phyloP scores from a whole-genome alignment of 2,329 filamentous ascomycete species.

The Apiospora arundinis region DNA sequence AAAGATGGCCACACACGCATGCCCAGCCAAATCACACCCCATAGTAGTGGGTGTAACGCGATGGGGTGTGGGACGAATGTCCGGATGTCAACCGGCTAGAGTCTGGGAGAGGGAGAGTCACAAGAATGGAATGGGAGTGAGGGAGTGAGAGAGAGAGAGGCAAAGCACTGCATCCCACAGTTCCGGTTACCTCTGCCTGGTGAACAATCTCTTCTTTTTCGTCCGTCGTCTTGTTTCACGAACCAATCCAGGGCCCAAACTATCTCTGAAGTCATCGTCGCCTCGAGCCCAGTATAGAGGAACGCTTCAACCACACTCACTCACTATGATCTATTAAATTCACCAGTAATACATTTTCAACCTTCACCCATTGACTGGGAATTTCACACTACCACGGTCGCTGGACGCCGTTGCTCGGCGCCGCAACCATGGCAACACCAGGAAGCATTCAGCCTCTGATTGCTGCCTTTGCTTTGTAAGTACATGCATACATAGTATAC shows the following conservation, averaged over 20 bases:
- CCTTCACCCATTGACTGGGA: conserved; percentile 56
- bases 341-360: conserved; percentile 40
- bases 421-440: conserved; percentile 51
- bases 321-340: conserved; percentile 37
- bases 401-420: conserved; percentile 33
- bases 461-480: conserved; percentile 63
- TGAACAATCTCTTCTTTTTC: conserved; percentile 14
- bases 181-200: background rate
- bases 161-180: background rate
- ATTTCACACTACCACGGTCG: conserved; percentile 40
- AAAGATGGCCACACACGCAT: conserved; percentile 17
- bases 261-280: conserved; percentile 8
- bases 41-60: background rate
- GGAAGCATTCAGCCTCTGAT: conserved; percentile 55
- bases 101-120: background rate
- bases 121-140: background rate
- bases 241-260: conserved; percentile 16
- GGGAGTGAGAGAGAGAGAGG: background rate
- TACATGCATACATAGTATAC: conserved; percentile 30
- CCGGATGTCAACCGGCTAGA: conserved; percentile 8
- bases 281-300: background rate
- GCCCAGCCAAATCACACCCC: conserved; percentile 5
- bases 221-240: conserved; percentile 17
- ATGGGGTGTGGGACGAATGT: conserved; percentile 12
- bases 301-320: conserved; percentile 18